Evolutionary conservation across 345 rosid genomes (phyloP), one percentile per base, ranked within the genome.

Genomic region (Rhodomyrtus tomentosa): DNA sequence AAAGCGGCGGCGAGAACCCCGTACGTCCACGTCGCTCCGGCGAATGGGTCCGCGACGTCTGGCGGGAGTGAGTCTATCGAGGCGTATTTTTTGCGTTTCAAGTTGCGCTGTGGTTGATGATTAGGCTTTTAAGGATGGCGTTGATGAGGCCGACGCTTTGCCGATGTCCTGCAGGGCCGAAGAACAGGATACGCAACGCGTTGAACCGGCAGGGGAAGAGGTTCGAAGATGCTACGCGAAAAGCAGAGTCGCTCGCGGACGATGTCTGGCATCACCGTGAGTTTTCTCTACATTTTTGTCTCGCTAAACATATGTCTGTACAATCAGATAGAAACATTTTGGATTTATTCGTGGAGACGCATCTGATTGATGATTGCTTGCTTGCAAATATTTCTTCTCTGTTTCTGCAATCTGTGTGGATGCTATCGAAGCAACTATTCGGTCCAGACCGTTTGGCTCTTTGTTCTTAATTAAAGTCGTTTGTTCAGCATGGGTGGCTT

Each of bases 181-280:
- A n/a, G 82, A 24, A 50, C 55, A 89, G 55, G 85, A 54, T 96
- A 82, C 84, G 89, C 58, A n/a, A n/a, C 32, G 9, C 15, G 55
- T 49, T 81, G 55, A 81, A 50, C 14, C 32, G 25, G 82, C 9
- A n/a, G 36, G 98, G 95, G 80, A 95, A 88, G 87, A 93, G 83
- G 82, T 56, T 92, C 52, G 98, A 93, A 24, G 91, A 88, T 76
- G 95, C 88, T 80, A 85, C 92, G 54, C 89, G 90, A 87, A 91
- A 90, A 87, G 96, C 95, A 0, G 96, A 92, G 87, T 73, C 74
- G 40, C 76, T 93, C 54, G 96, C 42, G 45, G 82, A 81, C 40
- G 50, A 81, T 21, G 56, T 81, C 55, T 81, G 82, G 82, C 53
- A 81, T 81, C 82, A 81, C 24, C 82, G 82, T 81, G 38, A 81